Evolutionary conservation across 345 rosid genomes (phyloP), one percentile per base, ranked within the genome.

Genomic region (Orychophragmus violaceus): DNA sequence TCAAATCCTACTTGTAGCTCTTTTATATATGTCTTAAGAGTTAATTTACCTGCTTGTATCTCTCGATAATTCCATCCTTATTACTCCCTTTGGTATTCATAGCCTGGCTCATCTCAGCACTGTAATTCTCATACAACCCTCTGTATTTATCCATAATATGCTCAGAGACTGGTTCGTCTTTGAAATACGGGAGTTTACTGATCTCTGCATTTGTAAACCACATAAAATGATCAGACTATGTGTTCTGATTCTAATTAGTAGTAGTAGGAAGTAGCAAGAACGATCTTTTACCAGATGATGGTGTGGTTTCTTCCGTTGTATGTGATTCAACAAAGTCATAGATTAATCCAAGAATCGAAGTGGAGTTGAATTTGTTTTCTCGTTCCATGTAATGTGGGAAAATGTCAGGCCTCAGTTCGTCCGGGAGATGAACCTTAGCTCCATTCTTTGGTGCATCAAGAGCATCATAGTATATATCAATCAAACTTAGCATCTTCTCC

Each of bases 381-480:
- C 72, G 78, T 64, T 70, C 85, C 96, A 91, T 79, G 70, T 81
- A 66, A 46, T 81, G 87, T 5, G 98, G 98, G 39, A 74, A 85
- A 29, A 24, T 22, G 18, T 78, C 74, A 0, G 83, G 80, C 68
- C 44, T 82, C 76, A 91, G 32, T 0, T 73, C 62, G 3, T 29
- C 2, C 1, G 92, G 95, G 59, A 87, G 61, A 67, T 75, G 56
- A 37, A 87, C 68, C 83, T 77, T 77, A 32, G 84, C 87, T 7
- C 82, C 55, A 9, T 73, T 81, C 44, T 90, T 90, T 0, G 88
- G 85, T 51, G 96, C 95, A 81, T 89, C 97, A 6, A 92, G 59
- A 55, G 98, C 91, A 68, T 89, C 90, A 69, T 87, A 92, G 59
- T 87, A 89, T 48, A 82, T 55, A 67, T 89, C 80, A 25, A 85